Evolutionary conservation across 2,329 filamentous ascomycete genomes (phyloP), one percentile per base, ranked within the genome.

Genomic region (Claviceps maximensis): DNA sequence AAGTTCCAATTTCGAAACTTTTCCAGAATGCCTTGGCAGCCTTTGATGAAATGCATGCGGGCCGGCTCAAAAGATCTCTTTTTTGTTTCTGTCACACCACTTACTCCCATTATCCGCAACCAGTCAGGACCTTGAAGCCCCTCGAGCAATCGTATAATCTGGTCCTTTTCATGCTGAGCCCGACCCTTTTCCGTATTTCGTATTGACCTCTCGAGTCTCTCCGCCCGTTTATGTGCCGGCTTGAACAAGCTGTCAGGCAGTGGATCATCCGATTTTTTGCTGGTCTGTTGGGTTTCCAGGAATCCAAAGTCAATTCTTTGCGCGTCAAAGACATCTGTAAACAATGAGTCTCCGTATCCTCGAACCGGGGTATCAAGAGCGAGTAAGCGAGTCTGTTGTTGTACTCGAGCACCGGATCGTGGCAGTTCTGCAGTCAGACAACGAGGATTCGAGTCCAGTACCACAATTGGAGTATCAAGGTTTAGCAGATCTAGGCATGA

Each of bases 101-200:
- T 91, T 36, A 97, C 85, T 27, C 91, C 93, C 82, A 98, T 89
- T 4, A 90, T 80, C 56, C 87, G 84, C 53, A 96, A 74, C 93
- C 93, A 98, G 67, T 97, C 93, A 54, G 87, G 88, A 2, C 91
- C 87, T 65, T 89, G 86, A 1, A 98, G 76, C 19, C 89, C 89
- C 52, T 93, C 89, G 7, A 96, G 75, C 17, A 84, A 67, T 36
- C 80, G 74, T 52, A 80, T 76, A 42, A 84, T 78, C 59, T 83
- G 80, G 55, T 83, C 80, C 58, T 77, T 80, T 59, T 84, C 81
- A 71, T 84, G 81, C 59, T 84, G 80, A 17, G 81, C 81, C 10
- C 80, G 75, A 13, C 79, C 79, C 62, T 78, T 82, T 62, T 84
- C 81, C 0, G 78, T 73, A 57, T 84, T 84, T 33, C 81, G 74